Conservation (phyloP, 306 rosid genomes). For the Psophocarpus tetragonolobus region DNA sequence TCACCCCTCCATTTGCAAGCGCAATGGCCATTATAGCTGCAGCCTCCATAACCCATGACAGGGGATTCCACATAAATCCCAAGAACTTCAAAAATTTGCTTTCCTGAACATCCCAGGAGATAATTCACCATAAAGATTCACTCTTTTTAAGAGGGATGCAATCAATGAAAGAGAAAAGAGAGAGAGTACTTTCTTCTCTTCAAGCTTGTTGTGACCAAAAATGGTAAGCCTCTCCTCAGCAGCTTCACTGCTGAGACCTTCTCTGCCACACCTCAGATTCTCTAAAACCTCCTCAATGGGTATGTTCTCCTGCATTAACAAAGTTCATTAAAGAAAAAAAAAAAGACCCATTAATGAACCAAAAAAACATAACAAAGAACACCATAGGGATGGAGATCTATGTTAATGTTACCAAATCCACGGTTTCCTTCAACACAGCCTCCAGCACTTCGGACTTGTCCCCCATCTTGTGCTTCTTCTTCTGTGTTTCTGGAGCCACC, state of each 20-base stretch:
- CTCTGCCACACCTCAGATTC: conserved; percentile 95
- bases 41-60: conserved; percentile 99
- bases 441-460: conserved; percentile 85
- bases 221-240: conserved; percentile 85
- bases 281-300: conserved; percentile 97
- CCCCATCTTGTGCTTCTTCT: conserved; percentile 42
- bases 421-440: conserved; percentile 93
- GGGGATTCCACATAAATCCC: conserved; percentile 99
- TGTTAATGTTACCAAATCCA: conserved; percentile 87
- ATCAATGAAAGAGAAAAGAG: neutral
- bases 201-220: conserved; percentile 96
- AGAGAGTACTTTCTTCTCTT: conserved; percentile 72
- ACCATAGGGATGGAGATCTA: conserved; percentile 49
- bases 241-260: conserved; percentile 81
- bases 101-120: conserved; percentile 63
- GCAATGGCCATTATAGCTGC: conserved; percentile 99
- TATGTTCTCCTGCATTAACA: conserved; percentile 81
- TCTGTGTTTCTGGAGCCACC: conserved; percentile 9
- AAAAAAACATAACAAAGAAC: conserved; percentile 1
- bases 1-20: conserved; percentile 98
- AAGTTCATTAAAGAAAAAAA: neutral
- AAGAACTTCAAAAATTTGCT: conserved; percentile 84
- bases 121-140: conserved; percentile 12
- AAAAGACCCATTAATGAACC: conserved; percentile 7
- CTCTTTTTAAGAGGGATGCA: neutral